phyloP scores from a whole-genome alignment of 768 basidiomycete genomes.

The Lactarius hengduanensis region DNA sequence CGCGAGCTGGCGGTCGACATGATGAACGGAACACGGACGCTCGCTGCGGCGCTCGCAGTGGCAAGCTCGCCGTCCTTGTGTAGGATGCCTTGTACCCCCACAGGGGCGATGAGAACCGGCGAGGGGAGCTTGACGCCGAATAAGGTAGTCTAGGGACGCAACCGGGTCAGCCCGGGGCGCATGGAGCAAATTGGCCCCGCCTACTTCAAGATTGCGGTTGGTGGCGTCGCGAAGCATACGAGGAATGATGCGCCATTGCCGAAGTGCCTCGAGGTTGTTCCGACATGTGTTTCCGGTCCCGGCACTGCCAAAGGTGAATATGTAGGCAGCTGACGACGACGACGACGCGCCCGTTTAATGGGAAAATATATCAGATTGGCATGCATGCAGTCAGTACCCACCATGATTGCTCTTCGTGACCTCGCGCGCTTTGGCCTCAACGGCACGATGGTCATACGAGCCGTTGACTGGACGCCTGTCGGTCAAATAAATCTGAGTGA shows the following conservation, averaged over 20 bases:
- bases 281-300: slow-evolving; percentile 66
- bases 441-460: slow-evolving; percentile 58
- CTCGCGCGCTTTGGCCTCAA: slow-evolving; percentile 64
- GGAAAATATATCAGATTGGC: neutral
- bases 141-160: slow-evolving; percentile 56
- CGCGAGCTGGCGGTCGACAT: slow-evolving; percentile 74
- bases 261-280: slow-evolving; percentile 62
- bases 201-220: slow-evolving; percentile 57
- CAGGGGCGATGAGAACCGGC: slow-evolving; percentile 65
- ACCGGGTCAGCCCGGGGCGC: neutral
- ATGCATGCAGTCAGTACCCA: slow-evolving; percentile 32
- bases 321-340: slow-evolving; percentile 53
- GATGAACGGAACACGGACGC: slow-evolving; percentile 63
- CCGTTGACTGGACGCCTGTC: slow-evolving; percentile 39
- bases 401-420: slow-evolving; percentile 56
- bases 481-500: neutral
- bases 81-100: slow-evolving; percentile 73
- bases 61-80: slow-evolving; percentile 71
- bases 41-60: slow-evolving; percentile 60
- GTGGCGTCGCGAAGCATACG: slow-evolving; percentile 70
- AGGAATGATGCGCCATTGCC: slow-evolving; percentile 71
- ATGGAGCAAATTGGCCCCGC: slow-evolving; percentile 19
- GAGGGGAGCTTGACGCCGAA: slow-evolving; percentile 63
- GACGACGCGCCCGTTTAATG: neutral
- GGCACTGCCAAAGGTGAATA: slow-evolving; percentile 76